Conservation (phyloP, 148 eudicot genomes). For the Simmondsia chinensis region DNA sequence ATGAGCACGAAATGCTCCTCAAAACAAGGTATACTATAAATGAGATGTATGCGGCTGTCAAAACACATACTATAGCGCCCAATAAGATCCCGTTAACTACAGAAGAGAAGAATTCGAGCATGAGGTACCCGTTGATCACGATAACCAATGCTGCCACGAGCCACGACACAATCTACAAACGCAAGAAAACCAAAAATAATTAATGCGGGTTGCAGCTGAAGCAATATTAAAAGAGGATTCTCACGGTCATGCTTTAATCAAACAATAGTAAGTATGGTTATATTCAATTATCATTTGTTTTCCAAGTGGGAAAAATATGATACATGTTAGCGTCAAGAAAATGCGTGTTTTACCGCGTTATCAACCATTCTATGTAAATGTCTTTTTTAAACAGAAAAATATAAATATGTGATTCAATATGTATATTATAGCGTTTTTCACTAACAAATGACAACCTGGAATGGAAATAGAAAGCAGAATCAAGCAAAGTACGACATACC, state of each 20-base stretch:
- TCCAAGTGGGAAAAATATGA: background rate
- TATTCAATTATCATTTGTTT: no score
- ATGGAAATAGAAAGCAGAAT: background rate
- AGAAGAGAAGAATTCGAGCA: slow-evolving; percentile 28
- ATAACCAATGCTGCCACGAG: slow-evolving; percentile 38
- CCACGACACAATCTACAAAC: slow-evolving; percentile 34
- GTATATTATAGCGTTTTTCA: no score
- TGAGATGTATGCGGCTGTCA: slow-evolving; percentile 21
- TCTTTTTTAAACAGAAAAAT: no score
- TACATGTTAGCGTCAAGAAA: background rate
- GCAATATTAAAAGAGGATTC: background rate
- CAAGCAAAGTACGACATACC: slow-evolving; percentile 32
- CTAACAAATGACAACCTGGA: background rate
- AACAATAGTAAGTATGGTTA: no score
- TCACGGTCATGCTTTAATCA: background rate
- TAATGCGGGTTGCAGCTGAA: background rate
- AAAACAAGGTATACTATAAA: slow-evolving; percentile 34
- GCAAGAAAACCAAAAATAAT: background rate
- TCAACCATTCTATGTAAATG: no score
- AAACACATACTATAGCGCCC: slow-evolving; percentile 16
- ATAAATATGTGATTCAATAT: no score
- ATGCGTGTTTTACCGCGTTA: no score
- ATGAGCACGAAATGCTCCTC: slow-evolving; percentile 21
- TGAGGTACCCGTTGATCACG: slow-evolving; percentile 33
- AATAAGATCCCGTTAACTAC: slow-evolving; percentile 30